Evolutionary conservation across 2,329 filamentous ascomycete genomes (phyloP), one percentile per base, ranked within the genome.

Genomic region (Bipolaris gigantea): DNA sequence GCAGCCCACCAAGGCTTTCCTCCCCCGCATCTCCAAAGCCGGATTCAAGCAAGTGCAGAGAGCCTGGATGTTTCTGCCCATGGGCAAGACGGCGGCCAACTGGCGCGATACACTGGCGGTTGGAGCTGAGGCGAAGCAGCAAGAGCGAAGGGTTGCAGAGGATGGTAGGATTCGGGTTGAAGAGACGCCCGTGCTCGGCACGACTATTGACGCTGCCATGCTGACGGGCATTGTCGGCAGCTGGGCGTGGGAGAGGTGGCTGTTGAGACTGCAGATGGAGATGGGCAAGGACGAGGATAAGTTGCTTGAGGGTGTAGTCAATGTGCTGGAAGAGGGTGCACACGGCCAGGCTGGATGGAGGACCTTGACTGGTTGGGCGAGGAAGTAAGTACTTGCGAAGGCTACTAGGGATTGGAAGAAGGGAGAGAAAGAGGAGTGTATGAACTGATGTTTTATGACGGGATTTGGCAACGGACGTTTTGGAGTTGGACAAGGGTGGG

Each of bases 221-320:
- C 80, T 96, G 61, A 89, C 89, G 11, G 92, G 92, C 18, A 77
- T 97, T 36, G 85, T 93, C 0, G 94, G 91, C 4, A 87, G 89
- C 23, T 94, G 92, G 87, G 87, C 87, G 72, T 99, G 92, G 93
- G 94, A 99, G 82, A 89, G 90, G 73, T 99, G 94, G 94, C 83
- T 97, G 73, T 78, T 97, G 62, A 90, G 91, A 69, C 83, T 93
- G 66, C 89, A 94, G 77, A 84, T 88, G 77, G 92, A 97, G 79
- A 94, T 90, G 69, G 89, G 89, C 23, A 87, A 90, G 70, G 79
- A 80, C 32, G 78, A 80, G 53, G 73, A 76, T 42, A 78, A 75
- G 54, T 72, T 83, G 48, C 66, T 86, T 46, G 81, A 84, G 54
- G 82, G 82, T 23, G 78, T 86, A 16, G 79, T 81, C 18, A 78